Evolutionary conservation across 2,329 filamentous ascomycete species (phyloP).

Genomic region (Paracoccidioides brasiliensis): DNA sequence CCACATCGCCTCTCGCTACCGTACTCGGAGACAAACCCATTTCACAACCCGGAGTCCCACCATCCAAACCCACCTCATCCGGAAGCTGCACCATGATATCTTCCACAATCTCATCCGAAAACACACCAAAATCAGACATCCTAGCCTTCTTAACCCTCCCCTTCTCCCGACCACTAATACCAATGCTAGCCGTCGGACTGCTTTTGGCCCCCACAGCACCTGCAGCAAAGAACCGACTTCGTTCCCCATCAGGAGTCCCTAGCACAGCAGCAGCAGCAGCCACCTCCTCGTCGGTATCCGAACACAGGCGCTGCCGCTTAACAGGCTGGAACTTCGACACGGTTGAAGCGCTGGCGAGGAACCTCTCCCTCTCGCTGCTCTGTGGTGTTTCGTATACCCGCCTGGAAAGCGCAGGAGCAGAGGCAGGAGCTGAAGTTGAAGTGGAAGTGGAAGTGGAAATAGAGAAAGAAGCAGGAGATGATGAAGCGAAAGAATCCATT

Average conservation of each 20-base stretch:
- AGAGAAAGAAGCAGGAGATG: conserved; percentile 20
- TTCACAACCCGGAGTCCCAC: neutral
- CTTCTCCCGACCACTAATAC: conserved; percentile 9
- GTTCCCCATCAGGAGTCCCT: conserved; percentile 14
- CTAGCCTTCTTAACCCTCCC: conserved; percentile 29
- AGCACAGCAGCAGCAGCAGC: conserved; percentile 15
- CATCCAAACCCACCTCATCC: conserved; percentile 16
- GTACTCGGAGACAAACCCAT: too few relatives aligned
- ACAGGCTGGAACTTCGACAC: conserved; percentile 33
- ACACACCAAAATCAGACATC: conserved; percentile 35
- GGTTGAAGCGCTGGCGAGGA: conserved; percentile 25
- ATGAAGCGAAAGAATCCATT: conserved; percentile 23
- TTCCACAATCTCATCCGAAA: conserved; percentile 41
- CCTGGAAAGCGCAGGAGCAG: conserved; percentile 11
- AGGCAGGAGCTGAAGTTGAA: too few relatives aligned
- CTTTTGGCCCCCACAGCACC: conserved; percentile 23
- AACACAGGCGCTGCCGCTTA: conserved; percentile 41
- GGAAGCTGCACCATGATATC: conserved; percentile 36
- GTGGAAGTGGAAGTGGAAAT: neutral
- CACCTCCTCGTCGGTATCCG: conserved; percentile 29
- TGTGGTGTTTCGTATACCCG: conserved; percentile 21
- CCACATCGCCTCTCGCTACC: neutral
- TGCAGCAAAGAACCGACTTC: conserved; percentile 38
- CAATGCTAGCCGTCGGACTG: conserved; percentile 18
- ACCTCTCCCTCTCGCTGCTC: conserved; percentile 27